A percentile compares a stretch with the other conserved stretches of the same genome.
Conservation (phyloP, 1,284 basidiomycete species). For the Malassezia nana region DNA sequence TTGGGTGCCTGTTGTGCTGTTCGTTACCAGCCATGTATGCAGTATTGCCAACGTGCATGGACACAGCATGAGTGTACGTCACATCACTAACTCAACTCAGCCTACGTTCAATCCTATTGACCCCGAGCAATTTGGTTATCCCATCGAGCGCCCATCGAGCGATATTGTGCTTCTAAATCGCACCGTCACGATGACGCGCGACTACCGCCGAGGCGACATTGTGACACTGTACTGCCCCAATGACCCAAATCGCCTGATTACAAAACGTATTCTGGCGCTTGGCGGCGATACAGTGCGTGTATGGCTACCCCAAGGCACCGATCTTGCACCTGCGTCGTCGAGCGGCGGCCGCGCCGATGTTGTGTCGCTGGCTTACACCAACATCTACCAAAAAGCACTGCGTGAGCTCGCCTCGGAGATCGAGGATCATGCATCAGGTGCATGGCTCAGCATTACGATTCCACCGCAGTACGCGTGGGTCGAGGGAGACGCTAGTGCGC, state of each 20-base stretch:
- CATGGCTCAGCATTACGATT: slow-evolving; percentile 27
- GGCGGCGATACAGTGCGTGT: slow-evolving; percentile 53
- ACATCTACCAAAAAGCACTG: slow-evolving; percentile 7
- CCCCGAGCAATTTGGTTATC: slow-evolving; percentile 14
- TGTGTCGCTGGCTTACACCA: slow-evolving; percentile 11
- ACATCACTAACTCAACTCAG: slow-evolving; percentile 44
- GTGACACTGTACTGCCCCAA: slow-evolving; percentile 52
- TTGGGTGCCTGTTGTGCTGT: slow-evolving; percentile 53
- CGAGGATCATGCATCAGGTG: slow-evolving; percentile 9
- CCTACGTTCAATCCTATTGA: slow-evolving; percentile 25
- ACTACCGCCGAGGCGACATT: slow-evolving; percentile 51
- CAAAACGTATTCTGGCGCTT: slow-evolving; percentile 54
- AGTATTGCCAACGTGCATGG: slow-evolving; percentile 52
- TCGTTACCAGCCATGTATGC: slow-evolving; percentile 51
- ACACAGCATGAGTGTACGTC: slow-evolving; percentile 35
- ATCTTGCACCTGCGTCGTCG: slow-evolving; percentile 30
- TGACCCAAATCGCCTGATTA: slow-evolving; percentile 51
- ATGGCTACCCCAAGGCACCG: slow-evolving; percentile 16
- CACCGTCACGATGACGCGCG: slow-evolving; percentile 43
- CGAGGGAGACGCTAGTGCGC: slow-evolving; percentile 53
- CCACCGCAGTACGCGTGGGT: slow-evolving; percentile 51
- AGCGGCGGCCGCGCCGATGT: not conserved
- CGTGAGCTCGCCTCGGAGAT: slow-evolving; percentile 4
- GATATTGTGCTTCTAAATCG: slow-evolving; percentile 54
- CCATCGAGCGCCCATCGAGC: slow-evolving; percentile 50